Base-by-base conservation (phyloP, 1,139 yeast species). In the Hyphopichia khmerensis region DNA sequence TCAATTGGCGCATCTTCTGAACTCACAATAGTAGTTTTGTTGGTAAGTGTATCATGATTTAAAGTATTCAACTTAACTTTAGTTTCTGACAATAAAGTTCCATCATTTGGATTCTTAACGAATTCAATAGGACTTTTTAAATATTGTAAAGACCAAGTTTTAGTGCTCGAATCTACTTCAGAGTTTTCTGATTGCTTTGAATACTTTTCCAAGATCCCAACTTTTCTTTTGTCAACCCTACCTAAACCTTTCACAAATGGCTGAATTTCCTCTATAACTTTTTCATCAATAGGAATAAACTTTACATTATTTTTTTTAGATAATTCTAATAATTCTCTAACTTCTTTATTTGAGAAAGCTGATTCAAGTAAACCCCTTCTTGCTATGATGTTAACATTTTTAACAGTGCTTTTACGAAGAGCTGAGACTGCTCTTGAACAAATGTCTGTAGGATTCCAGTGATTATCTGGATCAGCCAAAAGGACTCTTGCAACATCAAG, bases 281-380 rank as follows among this genome's bases (percentile, higher is more conserved):
- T 68, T 4, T 66, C 63, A 0, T 72, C 75, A 19, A 84, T 62
- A 1, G 89, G 86, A 2, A 60, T 56, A 56, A 90, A 87, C 33
- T 59, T 61, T 3, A 80, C 74, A 1, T 81, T 82, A 32, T 71
- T 72, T 3, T 76, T 67, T 35, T 71, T 75, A 13, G 67, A 56
- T 45, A 90, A 68, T 45, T 82, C 85, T 53, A 91, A 68, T 36
- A 93, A 68, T 57, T 93, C 99, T 52, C 98, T 75, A 16, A 93
- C 73, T 62, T 93, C 99, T 59, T 90, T 93, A 53, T 89, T 91
- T 2, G 98, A 86, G 61, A 91, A 93, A 15, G 96, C 95, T 35
- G 95, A 84, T 53, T 87, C 86, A 36, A 80, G 57, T 23, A 90
- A 67, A 1, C 97, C 97, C 56, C 97, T 75, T 51, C 99, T 77